Base-by-base conservation (phyloP, 2,329 filamentous ascomycete species). In the Neurospora sp. region DNA sequence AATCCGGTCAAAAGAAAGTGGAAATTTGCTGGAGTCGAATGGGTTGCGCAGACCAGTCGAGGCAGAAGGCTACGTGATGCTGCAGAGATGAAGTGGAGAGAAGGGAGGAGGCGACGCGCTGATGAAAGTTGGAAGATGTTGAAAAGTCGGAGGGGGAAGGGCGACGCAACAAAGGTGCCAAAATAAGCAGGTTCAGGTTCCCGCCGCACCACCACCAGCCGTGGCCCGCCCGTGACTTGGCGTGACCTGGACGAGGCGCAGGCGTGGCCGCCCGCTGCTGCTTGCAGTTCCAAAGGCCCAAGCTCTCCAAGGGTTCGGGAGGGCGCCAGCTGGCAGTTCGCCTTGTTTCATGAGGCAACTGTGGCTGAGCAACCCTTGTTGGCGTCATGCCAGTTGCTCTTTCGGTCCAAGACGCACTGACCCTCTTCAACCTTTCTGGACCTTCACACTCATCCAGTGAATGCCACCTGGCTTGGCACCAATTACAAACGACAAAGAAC, bases 81-180 rank as follows among this genome's bases (percentile, higher is more conserved):
- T 65, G 69, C 57, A 67, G 33, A 36, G 67, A 66, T 19, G 70
- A 72, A 72, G 46, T 65, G 46, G 67, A 69, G 66, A 66, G 69
- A 46, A 69, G 6, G 68, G 66, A 69, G 69, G 57, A 66, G 66
- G 66, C 66, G 17, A 66, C 36, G 66, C 36, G 66, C 66, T 66
- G 66, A 38, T 37, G 36, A 33, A 40, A 66, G 36, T 19, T 39
- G 66, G 36, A 39, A 52, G 19, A 66, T 43, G 71, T 67, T 71
- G 73, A 71, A 73, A 72, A 70, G 70, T 72, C 68, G 33, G 69
- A 73, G 69, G 70, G 69, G 68, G 73, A 57, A 67, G 69, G 69
- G 70, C 66, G 70, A 69, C 73, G 69, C 66, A 67, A 69, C 67
- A 70, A 72, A 23, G 71, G 71, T 72, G 70, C 74, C 72, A 75